These are phyloP conservation scores for Dactylonectria macrodidyma DNA, from an alignment of 2,329 filamentous ascomycete genomes.

Conservation along the genomic window DNA sequence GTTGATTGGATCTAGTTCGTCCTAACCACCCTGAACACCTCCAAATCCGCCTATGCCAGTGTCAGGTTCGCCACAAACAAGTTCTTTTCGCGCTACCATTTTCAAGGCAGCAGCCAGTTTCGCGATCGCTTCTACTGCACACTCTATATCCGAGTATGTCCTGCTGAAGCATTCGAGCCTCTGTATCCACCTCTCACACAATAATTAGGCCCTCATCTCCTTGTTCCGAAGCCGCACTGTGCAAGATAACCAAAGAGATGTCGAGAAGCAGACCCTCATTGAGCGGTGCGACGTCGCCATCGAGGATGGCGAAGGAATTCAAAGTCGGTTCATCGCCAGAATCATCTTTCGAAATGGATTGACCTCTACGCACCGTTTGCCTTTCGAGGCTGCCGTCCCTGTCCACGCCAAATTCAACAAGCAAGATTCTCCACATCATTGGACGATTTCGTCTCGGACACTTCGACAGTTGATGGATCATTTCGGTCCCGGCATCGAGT, in stretches of 20 bases:
- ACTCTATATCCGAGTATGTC: slow-evolving; percentile 77
- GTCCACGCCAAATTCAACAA: slow-evolving; percentile 83
- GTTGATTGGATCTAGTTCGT: slow-evolving; percentile 67
- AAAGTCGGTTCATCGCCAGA: slow-evolving; percentile 82
- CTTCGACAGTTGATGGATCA: slow-evolving; percentile 84
- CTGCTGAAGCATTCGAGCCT: neutral
- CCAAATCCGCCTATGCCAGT: slow-evolving; percentile 84
- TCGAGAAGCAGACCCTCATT: slow-evolving; percentile 78
- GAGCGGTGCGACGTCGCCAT: slow-evolving; percentile 82
- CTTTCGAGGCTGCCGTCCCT: slow-evolving; percentile 81
- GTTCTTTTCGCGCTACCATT: slow-evolving; percentile 83
- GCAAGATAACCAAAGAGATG: slow-evolving; percentile 69
- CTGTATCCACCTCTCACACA: neutral
- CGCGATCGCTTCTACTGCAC: slow-evolving; percentile 80
- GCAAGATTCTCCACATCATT: slow-evolving; percentile 76
- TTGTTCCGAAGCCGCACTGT: slow-evolving; percentile 79
- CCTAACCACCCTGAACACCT: slow-evolving; percentile 83
- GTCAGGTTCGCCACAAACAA: slow-evolving; percentile 76
- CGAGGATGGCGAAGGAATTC: slow-evolving; percentile 78
- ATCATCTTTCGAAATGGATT: slow-evolving; percentile 83
- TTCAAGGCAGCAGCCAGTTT: slow-evolving; percentile 66
- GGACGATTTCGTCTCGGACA: slow-evolving; percentile 80
- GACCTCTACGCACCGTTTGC: slow-evolving; percentile 82
- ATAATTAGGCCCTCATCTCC: slow-evolving; percentile 73
- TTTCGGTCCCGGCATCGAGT: slow-evolving; percentile 85